Base-by-base conservation (phyloP, 2,329 filamentous ascomycete genomes). In the Hypoxylon sp. region DNA sequence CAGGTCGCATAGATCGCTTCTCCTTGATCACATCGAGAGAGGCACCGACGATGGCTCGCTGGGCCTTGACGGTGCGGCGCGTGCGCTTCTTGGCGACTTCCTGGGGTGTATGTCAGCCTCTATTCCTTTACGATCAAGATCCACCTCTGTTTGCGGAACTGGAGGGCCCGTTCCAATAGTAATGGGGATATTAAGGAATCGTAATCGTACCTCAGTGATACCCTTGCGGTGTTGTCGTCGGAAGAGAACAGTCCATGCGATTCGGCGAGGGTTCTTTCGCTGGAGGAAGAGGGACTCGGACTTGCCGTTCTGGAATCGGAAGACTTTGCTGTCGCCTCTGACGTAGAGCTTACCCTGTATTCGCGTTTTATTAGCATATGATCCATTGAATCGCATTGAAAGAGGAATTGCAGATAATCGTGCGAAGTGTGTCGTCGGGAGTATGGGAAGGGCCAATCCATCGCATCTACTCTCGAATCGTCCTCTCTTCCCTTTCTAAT, bases 301-400 rank as follows among this genome's bases (percentile, higher is more conserved):
- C 89, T 99, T 99, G 89, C 96, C 94, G 87, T 97, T 98, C 87
- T 97, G 94, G 93, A 99, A 99, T 84, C 96, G 94, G 93, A 99
- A 99, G 90, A 98, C 91, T 90, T 98, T 99, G 94, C 93, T 97
- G 90, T 99, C 96, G 83, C 95, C 94, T 86, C 96, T 94, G 90
- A 99, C 88, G 89, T 95, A 99, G 88, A 99, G 92, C 90, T 98
- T 98, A 89, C 96, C 96, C 96, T 98, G 83, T 81, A 80, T 48
- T 81, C 80, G 48, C 69, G 55, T 58, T 69, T 52, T 51, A 74
- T 80, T 74, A 81, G 79, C 67, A 66, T 66, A 66, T 48, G 8
- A n/a, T 24, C 62, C 14, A 31, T 3, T 19, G 10, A 39, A 48
- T 67, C 59, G 55, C 33, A 59, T 50, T 57, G 31, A 44, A 44